A percentile compares a stretch with the other conserved stretches of the same genome.
phyloP scores from a whole-genome alignment of 768 basidiomycete species.

The Tricholoma hemisulphureum region DNA sequence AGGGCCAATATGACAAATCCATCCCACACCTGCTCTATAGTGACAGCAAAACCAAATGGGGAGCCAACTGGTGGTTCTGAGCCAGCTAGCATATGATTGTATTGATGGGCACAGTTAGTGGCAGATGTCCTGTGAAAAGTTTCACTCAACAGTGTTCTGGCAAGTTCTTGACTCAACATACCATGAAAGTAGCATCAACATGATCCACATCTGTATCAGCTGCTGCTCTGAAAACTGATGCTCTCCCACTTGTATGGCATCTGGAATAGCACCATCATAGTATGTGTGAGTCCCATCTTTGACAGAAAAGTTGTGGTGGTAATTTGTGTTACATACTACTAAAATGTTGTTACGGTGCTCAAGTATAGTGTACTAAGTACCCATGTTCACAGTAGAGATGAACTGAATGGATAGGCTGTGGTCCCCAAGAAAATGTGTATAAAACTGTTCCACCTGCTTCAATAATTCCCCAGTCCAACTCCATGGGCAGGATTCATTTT shows the following conservation, averaged over 20 bases:
- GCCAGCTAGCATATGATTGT: background rate
- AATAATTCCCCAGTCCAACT: background rate
- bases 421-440: background rate
- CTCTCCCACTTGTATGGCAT: background rate
- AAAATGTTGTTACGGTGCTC: background rate
- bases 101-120: background rate
- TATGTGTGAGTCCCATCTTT: background rate
- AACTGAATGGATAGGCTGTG: background rate
- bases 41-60: conserved; percentile 1
- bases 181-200: background rate
- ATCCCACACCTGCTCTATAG: conserved; percentile 12
- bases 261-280: background rate
- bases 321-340: background rate
- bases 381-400: background rate
- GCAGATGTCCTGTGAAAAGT: background rate
- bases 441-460: background rate
- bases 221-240: background rate
- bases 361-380: background rate
- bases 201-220: background rate
- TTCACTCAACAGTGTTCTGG: background rate
- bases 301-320: background rate
- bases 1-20: background rate
- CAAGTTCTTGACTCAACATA: background rate
- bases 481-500: background rate
- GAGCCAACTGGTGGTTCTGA: background rate